Conservation (phyloP, 345 rosid species). For the Pelargonium nanum region DNA sequence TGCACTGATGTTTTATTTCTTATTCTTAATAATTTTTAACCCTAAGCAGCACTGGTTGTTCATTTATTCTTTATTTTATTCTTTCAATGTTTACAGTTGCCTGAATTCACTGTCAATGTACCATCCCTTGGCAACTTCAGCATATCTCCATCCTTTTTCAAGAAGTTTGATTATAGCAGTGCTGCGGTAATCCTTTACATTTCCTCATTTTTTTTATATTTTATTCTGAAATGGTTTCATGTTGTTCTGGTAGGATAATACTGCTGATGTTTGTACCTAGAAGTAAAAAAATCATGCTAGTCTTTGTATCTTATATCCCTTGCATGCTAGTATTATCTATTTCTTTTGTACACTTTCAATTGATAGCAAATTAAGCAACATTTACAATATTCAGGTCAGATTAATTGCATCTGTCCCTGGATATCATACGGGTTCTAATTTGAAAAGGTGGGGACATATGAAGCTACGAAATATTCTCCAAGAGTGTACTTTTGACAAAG, state of each 20-base stretch:
- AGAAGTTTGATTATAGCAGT: slow-evolving; percentile 60
- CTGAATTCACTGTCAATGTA: slow-evolving; percentile 53
- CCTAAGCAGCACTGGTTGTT: neutral
- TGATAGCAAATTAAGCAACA: neutral
- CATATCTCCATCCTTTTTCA: slow-evolving; percentile 70
- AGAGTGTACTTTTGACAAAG: slow-evolving; percentile 61
- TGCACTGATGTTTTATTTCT: no score
- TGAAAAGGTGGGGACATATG: slow-evolving; percentile 95
- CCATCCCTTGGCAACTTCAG: slow-evolving; percentile 49
- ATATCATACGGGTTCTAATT: slow-evolving; percentile 63
- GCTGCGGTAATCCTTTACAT: slow-evolving; percentile 39
- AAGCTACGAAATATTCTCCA: slow-evolving; percentile 60
- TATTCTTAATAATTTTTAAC: no score
- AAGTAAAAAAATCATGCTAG: neutral
- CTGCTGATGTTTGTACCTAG: neutral
- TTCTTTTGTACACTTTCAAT: neutral
- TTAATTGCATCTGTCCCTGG: slow-evolving; percentile 92
- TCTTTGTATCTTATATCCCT: neutral
- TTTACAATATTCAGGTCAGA: slow-evolving; percentile 46
- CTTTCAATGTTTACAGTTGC: slow-evolving; percentile 41
- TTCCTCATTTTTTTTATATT: neutral
- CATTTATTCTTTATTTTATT: neutral
- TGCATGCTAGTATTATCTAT: neutral
- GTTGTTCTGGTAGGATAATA: neutral
- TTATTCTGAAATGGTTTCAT: neutral